Percentiles rank a stretch among this genome's conserved stretches.
These are phyloP conservation scores for Saccharomycopsis sp. DNA, from an alignment of 805 yeast species.

Conservation along the genomic window DNA sequence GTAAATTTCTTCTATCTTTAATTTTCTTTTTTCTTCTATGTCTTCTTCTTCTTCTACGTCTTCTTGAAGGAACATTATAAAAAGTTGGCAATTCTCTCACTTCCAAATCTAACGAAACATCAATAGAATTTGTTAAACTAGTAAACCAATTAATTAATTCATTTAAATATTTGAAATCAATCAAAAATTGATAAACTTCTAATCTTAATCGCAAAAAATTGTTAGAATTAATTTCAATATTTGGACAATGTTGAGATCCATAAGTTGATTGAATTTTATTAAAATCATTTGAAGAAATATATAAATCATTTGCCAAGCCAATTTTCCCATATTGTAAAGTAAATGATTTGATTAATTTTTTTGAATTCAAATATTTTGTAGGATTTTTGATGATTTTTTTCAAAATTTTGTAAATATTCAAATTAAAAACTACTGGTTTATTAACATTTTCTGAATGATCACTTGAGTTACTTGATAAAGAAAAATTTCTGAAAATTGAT, in stretches of 20 bases:
- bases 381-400: slow-evolving; percentile 12
- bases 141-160: slow-evolving; percentile 28
- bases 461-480: background rate
- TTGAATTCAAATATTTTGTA: slow-evolving; percentile 1
- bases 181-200: slow-evolving; percentile 15
- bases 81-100: slow-evolving; percentile 66
- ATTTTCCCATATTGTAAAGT: slow-evolving; percentile 16
- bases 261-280: background rate
- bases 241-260: slow-evolving; percentile 7
- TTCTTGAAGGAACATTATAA: slow-evolving; percentile 62
- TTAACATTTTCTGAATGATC: background rate
- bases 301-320: slow-evolving; percentile 17
- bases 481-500: slow-evolving; percentile 7
- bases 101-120: slow-evolving; percentile 66
- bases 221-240: slow-evolving; percentile 2
- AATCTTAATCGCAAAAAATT: slow-evolving; percentile 12
- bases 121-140: slow-evolving; percentile 66
- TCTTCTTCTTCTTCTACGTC: slow-evolving; percentile 69
- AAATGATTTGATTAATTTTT: slow-evolving; percentile 10
- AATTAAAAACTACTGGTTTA: slow-evolving; percentile 7
- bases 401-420: slow-evolving; percentile 11
- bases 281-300: slow-evolving; percentile 7
- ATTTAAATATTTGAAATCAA: slow-evolving; percentile 16
- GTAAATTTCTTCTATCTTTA: slow-evolving; percentile 1
- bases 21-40: slow-evolving; percentile 38